A percentile compares a stretch with the other conserved stretches of the same genome.
phyloP scores from a whole-genome alignment of 23 red algal species.

The Chondrus crispus region DNA sequence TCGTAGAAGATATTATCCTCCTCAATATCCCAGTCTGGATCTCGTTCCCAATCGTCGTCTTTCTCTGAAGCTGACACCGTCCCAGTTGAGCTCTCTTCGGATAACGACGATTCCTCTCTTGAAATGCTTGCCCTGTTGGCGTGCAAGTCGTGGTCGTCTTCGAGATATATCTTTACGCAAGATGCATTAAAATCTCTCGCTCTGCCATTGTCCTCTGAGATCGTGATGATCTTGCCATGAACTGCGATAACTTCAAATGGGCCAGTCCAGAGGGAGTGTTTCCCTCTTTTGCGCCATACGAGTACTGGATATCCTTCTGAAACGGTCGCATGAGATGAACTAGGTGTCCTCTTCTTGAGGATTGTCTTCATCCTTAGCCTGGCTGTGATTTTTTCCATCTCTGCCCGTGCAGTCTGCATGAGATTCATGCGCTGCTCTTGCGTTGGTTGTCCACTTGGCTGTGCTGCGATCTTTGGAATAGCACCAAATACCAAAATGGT shows the following conservation, averaged over 20 bases:
- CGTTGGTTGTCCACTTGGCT: background rate
- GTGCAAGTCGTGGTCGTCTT: too few species aligned
- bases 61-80: too few species aligned
- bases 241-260: background rate
- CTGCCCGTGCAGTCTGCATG: background rate
- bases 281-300: background rate
- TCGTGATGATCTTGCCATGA: background rate
- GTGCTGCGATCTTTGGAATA: background rate
- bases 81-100: too few species aligned
- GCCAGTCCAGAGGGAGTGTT: background rate
- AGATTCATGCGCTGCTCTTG: background rate
- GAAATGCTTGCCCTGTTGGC: too few species aligned
- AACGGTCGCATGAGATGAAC: background rate
- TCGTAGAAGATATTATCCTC: background rate
- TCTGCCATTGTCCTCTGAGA: background rate
- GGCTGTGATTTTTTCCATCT: background rate
- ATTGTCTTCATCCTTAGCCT: background rate
- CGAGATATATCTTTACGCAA: background rate
- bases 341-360: background rate
- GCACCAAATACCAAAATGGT: slow-evolving; percentile 20
- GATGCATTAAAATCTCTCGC: background rate
- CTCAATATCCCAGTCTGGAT: too few species aligned
- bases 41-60: too few species aligned
- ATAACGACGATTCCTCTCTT: too few species aligned
- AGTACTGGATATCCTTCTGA: background rate